phyloP scores from a whole-genome alignment of 305 asterid species.

The Solanum hybrid region DNA sequence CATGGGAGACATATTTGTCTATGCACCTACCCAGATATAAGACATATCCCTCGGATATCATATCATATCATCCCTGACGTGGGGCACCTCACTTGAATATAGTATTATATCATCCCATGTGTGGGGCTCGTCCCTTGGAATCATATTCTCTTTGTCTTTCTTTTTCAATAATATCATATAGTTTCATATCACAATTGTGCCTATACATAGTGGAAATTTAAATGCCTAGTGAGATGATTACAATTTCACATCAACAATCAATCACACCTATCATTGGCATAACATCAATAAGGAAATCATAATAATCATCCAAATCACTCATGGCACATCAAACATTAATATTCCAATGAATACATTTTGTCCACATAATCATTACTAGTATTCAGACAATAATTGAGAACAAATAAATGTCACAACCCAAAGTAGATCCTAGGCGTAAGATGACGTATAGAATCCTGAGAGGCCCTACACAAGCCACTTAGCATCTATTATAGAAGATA shows the following conservation, averaged over 20 bases:
- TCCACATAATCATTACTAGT: background rate
- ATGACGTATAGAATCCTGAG: background rate
- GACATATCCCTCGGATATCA: background rate
- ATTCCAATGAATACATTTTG: background rate
- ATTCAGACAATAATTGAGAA: too few relatives aligned
- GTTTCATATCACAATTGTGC: background rate
- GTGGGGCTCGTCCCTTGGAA: background rate
- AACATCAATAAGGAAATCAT: background rate
- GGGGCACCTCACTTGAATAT: background rate
- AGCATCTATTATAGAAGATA: background rate
- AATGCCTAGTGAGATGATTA: background rate
- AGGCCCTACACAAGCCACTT: background rate
- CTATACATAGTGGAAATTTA: background rate
- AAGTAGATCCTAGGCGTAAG: background rate
- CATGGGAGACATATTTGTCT: background rate
- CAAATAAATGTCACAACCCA: background rate
- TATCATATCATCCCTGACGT: background rate
- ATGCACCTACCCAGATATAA: background rate
- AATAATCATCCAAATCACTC: background rate
- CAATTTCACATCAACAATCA: background rate
- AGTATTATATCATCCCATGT: background rate
- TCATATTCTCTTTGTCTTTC: background rate
- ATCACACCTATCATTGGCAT: background rate
- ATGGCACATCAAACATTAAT: background rate
- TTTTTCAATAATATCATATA: too few relatives aligned